Percentiles rank a stretch among this genome's conserved stretches.
Conservation (phyloP, 768 basidiomycete genomes). For the Tubosaeta sp. region DNA sequence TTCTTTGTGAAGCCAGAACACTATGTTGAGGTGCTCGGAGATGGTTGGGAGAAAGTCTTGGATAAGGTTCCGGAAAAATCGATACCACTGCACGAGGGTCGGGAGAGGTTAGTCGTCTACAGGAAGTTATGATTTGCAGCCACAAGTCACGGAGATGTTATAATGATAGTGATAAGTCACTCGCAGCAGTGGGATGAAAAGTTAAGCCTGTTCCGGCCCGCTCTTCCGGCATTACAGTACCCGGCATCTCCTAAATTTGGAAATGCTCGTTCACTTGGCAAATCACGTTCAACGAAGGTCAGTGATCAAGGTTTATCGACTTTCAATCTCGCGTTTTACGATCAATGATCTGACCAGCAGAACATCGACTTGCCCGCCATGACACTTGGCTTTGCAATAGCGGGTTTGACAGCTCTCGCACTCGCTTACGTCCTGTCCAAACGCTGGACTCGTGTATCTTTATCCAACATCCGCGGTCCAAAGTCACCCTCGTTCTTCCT, state of each 20-base stretch:
- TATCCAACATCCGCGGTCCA: constrained; percentile 19
- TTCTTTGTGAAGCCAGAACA: constrained; percentile 55
- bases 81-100: constrained; percentile 39
- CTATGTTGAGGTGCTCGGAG: constrained; percentile 47
- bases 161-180: too few relatives aligned
- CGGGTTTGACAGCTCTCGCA: neutral
- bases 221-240: too few relatives aligned
- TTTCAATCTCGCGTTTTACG: too few relatives aligned
- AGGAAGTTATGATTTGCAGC: constrained; percentile 1
- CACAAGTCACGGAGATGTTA: too few relatives aligned
- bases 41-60: constrained; percentile 49
- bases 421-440: constrained; percentile 4
- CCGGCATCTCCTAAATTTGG: too few relatives aligned
- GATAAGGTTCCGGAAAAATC: constrained; percentile 49
- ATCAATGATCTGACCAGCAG: too few relatives aligned
- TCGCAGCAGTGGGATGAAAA: too few relatives aligned
- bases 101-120: constrained; percentile 47
- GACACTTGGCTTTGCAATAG: neutral
- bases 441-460: neutral
- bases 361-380: neutral
- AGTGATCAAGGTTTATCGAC: too few relatives aligned
- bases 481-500: constrained; percentile 20
- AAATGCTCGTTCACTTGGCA: too few relatives aligned
- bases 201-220: too few relatives aligned
- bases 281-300: too few relatives aligned